These are phyloP conservation scores for Amanita inopinata DNA, from an alignment of 768 basidiomycete genomes.

Conservation along the genomic window DNA sequence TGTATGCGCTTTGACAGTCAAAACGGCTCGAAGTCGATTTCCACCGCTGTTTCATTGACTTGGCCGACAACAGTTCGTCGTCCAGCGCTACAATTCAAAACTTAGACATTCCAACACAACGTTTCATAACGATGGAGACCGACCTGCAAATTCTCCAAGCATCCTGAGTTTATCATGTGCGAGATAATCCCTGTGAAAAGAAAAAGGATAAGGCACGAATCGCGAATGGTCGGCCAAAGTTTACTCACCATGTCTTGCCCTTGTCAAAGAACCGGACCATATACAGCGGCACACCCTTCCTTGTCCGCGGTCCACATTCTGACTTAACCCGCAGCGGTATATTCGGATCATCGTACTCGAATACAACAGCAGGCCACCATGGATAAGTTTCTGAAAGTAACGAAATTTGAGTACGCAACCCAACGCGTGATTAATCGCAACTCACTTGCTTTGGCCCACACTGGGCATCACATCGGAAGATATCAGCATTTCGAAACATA, in stretches of 20 bases:
- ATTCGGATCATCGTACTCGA: conserved; percentile 44
- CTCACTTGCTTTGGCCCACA: conserved; percentile 79
- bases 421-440: conserved; percentile 6
- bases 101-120: no score
- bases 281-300: conserved; percentile 35
- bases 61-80: conserved; percentile 43
- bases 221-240: neutral
- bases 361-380: conserved; percentile 83
- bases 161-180: conserved; percentile 42
- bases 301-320: conserved; percentile 20
- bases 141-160: conserved; percentile 65
- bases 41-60: conserved; percentile 49
- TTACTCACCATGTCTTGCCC: conserved; percentile 46
- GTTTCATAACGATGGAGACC: no score
- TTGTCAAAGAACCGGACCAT: conserved; percentile 80
- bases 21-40: conserved; percentile 39
- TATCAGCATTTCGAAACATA: no score
- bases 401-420: neutral
- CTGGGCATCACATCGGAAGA: conserved; percentile 25
- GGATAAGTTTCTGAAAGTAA: conserved; percentile 63
- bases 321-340: conserved; percentile 39
- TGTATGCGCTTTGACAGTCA: conserved; percentile 53
- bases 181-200: conserved; percentile 50
- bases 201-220: neutral
- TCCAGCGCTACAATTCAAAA: conserved; percentile 42